phyloP scores from a whole-genome alignment of 1,284 basidiomycete genomes.

The Trichosporon coremiiforme region DNA sequence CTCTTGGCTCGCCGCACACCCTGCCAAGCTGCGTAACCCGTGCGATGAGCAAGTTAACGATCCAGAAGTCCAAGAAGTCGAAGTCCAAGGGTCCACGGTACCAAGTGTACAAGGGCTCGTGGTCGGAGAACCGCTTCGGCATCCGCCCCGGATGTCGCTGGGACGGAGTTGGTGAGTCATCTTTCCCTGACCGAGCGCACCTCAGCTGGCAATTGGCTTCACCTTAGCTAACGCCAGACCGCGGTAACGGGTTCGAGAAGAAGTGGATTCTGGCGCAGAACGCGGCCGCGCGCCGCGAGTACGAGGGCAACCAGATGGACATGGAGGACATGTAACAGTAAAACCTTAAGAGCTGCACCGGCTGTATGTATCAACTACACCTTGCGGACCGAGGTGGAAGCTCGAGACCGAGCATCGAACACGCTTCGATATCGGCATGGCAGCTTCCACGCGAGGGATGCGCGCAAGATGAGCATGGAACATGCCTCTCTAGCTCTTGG shows the following conservation, averaged over 20 bases:
- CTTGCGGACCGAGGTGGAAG: too few species aligned
- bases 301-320: slow-evolving; percentile 78
- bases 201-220: too few species aligned
- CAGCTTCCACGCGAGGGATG: too few species aligned
- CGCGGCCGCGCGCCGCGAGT: slow-evolving; percentile 66
- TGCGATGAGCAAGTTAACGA: background rate
- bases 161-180: slow-evolving; percentile 85
- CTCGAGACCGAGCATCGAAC: background rate
- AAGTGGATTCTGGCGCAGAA: slow-evolving; percentile 82
- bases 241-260: slow-evolving; percentile 93
- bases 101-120: slow-evolving; percentile 86
- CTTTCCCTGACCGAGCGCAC: too few species aligned
- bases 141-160: slow-evolving; percentile 94
- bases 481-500: too few species aligned
- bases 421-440: background rate
- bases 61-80: slow-evolving; percentile 71
- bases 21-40: background rate
- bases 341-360: background rate
- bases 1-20: background rate
- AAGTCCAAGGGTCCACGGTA: slow-evolving; percentile 77
- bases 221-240: slow-evolving; percentile 61
- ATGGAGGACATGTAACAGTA: slow-evolving; percentile 78
- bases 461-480: too few species aligned
- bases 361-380: background rate
- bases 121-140: slow-evolving; percentile 90